Conservation (phyloP, 139 green algal genomes). For the Dunaliella primolecta region DNA sequence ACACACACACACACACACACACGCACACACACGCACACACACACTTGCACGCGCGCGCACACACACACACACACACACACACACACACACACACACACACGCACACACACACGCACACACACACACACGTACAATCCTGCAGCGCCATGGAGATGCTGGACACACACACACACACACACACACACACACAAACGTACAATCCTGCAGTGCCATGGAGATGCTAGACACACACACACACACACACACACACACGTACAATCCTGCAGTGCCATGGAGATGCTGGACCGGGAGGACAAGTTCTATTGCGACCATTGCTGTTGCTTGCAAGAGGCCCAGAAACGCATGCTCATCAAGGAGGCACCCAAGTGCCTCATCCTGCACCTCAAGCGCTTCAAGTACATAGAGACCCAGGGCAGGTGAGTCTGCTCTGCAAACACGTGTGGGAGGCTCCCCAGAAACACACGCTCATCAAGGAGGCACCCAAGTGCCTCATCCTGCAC, state of each 20-base stretch:
- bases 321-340: slow-evolving; percentile 89
- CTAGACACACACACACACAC: too few relatives aligned
- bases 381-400: slow-evolving; percentile 96
- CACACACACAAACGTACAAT: background rate
- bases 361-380: slow-evolving; percentile 89
- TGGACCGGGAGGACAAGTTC: slow-evolving; percentile 92
- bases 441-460: too few relatives aligned
- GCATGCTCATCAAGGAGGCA: slow-evolving; percentile 78
- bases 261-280: slow-evolving; percentile 71
- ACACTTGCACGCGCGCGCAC: too few relatives aligned
- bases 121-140: too few relatives aligned
- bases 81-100: too few relatives aligned
- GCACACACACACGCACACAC: too few relatives aligned
- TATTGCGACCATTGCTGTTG: slow-evolving; percentile 92
- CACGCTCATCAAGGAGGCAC: slow-evolving; percentile 79
- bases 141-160: slow-evolving; percentile 21
- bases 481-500: slow-evolving; percentile 87
- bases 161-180: background rate
- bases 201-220: slow-evolving; percentile 1
- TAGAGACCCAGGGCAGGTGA: slow-evolving; percentile 40
- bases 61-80: too few relatives aligned
- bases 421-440: background rate
- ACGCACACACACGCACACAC: too few relatives aligned
- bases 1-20: too few relatives aligned
- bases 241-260: too few relatives aligned